These are phyloP conservation scores for Thermochaetoides thermophila DNA, from an alignment of 495 filamentous ascomycete species.

Conservation along the genomic window DNA sequence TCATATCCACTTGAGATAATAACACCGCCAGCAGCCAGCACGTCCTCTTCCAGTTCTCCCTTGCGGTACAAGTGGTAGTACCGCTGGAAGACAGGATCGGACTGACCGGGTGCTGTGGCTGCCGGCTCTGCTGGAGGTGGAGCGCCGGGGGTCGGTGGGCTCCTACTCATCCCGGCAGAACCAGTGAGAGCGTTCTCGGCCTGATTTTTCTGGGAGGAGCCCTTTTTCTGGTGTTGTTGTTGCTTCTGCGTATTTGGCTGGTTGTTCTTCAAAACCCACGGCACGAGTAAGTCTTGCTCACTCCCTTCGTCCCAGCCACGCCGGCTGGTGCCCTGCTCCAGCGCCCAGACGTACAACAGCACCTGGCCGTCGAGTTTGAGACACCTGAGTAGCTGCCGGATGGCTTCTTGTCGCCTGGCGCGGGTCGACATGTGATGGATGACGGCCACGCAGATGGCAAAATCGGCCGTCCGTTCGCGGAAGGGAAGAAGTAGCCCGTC, in stretches of 20 bases:
- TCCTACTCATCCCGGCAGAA: slow-evolving; percentile 11
- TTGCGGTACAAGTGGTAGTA: slow-evolving; percentile 91
- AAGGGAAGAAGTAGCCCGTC: slow-evolving; percentile 57
- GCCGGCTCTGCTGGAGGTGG: slow-evolving; percentile 3
- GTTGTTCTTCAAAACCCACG: slow-evolving; percentile 60
- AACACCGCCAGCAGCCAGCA: slow-evolving; percentile 55
- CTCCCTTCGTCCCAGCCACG: slow-evolving; percentile 82
- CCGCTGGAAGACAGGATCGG: slow-evolving; percentile 54
- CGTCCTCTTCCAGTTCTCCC: slow-evolving; percentile 75
- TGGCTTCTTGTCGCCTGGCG: slow-evolving; percentile 54
- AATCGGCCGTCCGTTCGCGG: slow-evolving; percentile 62
- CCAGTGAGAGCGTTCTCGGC: too few relatives aligned
- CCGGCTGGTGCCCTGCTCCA: slow-evolving; percentile 81
- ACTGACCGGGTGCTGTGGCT: slow-evolving; percentile 3
- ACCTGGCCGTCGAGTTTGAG: slow-evolving; percentile 46
- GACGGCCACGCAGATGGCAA: slow-evolving; percentile 89
- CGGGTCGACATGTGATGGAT: slow-evolving; percentile 88
- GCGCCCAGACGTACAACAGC: slow-evolving; percentile 89
- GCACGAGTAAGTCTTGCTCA: slow-evolving; percentile 88
- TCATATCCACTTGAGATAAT: slow-evolving; percentile 81
- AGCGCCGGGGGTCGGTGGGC: slow-evolving; percentile 2
- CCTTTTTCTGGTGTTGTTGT: slow-evolving; percentile 3
- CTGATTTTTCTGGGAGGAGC: too few relatives aligned
- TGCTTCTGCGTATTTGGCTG: slow-evolving; percentile 4
- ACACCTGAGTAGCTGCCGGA: slow-evolving; percentile 55